Evolutionary conservation across 1,284 basidiomycete genomes (phyloP), one percentile per base, ranked within the genome.

Genomic region (Rhodotorula sp.): DNA sequence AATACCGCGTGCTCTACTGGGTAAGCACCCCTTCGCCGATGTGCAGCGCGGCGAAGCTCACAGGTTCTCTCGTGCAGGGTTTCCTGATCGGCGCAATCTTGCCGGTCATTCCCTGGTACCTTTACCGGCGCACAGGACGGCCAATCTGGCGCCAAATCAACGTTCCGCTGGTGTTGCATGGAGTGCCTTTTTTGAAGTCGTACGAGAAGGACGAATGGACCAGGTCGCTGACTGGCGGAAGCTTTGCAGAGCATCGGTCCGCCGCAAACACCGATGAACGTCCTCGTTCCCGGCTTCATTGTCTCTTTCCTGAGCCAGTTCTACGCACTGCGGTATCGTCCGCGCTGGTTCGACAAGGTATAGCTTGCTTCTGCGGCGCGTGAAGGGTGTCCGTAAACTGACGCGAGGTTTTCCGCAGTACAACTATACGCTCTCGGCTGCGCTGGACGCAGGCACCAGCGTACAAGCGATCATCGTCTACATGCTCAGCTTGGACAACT

Each of bases 261-360:
- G 19, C 79, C 79, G 18, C 77, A 79, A 60, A 76, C 68, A 34
- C 79, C 79, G 5, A 78, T 78, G 31, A 80, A 80, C 43, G 72
- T 79, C 47, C 71, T 79, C 19, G 69, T 79, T 18, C 70, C 74
- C 4, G 79, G 79, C 21, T 77, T 79, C 67, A 15, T 78, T 34
- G 74, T 74, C 34, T 72, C 74, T 12, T 79, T 77, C 61, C 61
- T 75, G 5, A 75, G 73, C 14, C 79, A 80, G 38, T 78, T 74
- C 49, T 80, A 72, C 62, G 79, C 78, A 0, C 48, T 77, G 23
- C 71, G 74, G 7, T 77, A 78, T 57, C 66, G 71, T 15, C 69
- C 77, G 1, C 59, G 70, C n/a, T 80, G 79, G 79, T 79, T 77
- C 62, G 79, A 78, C 59, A 79, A 79, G 70, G 77, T 73, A 60